These are phyloP conservation scores for Bacidia rubella DNA, from an alignment of 495 filamentous ascomycete genomes.

Conservation along the genomic window DNA sequence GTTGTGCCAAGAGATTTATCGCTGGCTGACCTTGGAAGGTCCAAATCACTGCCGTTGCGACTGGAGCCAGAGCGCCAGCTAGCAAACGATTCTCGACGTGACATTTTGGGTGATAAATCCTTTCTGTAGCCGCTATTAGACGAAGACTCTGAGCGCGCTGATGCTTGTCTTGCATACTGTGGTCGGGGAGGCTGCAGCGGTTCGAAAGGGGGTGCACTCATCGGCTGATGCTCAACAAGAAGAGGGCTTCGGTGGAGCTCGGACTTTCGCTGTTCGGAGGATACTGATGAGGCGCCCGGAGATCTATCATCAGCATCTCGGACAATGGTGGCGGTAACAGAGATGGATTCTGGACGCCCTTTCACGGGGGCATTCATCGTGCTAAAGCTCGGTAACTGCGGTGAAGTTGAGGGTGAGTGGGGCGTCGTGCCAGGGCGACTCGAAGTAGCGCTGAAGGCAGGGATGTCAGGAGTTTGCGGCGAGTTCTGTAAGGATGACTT, in stretches of 20 bases:
- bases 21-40: slow-evolving; percentile 29
- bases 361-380: slow-evolving; percentile 6
- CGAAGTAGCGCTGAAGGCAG: slow-evolving; percentile 23
- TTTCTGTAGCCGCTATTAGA: slow-evolving; percentile 14
- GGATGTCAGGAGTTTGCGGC: slow-evolving; percentile 4
- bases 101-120: slow-evolving; percentile 5
- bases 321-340: slow-evolving; percentile 68
- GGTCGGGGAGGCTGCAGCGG: slow-evolving; percentile 15
- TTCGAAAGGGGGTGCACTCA: slow-evolving; percentile 7
- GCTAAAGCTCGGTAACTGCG: slow-evolving; percentile 8
- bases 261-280: slow-evolving; percentile 34
- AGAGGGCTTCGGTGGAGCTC: slow-evolving; percentile 60
- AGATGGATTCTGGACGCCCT: slow-evolving; percentile 52
- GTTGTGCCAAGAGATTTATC: slow-evolving; percentile 21
- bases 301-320: slow-evolving; percentile 36
- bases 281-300: slow-evolving; percentile 25
- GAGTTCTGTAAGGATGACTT: slow-evolving; percentile 20
- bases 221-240: slow-evolving; percentile 49
- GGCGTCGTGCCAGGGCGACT: slow-evolving; percentile 20
- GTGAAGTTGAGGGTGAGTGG: slow-evolving; percentile 19
- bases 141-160: slow-evolving; percentile 17
- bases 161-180: slow-evolving; percentile 9
- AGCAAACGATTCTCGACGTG: slow-evolving; percentile 23
- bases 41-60: slow-evolving; percentile 26
- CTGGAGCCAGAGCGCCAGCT: slow-evolving; percentile 26